Evolutionary conservation across 2,329 filamentous ascomycete species (phyloP), one percentile per base, ranked within the genome.

Genomic region (Neofusicoccum sp.): DNA sequence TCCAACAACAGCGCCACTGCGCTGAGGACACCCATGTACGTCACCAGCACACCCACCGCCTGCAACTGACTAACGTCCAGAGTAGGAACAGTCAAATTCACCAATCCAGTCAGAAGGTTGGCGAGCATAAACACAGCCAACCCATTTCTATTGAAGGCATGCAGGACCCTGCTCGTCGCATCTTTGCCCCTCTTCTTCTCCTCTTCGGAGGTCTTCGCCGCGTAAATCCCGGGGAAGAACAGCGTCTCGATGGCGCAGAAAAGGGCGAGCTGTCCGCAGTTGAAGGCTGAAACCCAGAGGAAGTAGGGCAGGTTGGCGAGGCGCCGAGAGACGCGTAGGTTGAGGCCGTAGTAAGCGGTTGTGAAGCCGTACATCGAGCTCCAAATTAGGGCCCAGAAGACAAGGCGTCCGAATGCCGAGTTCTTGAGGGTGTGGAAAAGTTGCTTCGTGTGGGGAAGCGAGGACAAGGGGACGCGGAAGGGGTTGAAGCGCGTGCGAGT

Each of bases 281-380:
- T 99, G 81, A 95, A 97, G 2, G 92, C 89, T n/a, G 88, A 85
- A 6, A 96, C 89, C 93, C 94, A 98, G 48, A 97, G 81, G 47
- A 98, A 85, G 74, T 99, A 99, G 0, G 95, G 93, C 66, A 97
- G 83, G 71, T 99, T 99, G 7, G 94, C 95, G 63, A 98, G 81
- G 0, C 95, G 89, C 22, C 95, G 89, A 5, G 95, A 98, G 6
- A 97, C 92, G 12, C 83, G 83, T 33, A 96, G 81, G 6, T 87
- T 87, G 37, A 92, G 70, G 5, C 92, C 93, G 67, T 89, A 89
- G 71, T 89, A 89, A 69, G 84, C 85, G 1, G 90, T 92, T 37
- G 86, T 84, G 31, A 92, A 69, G 56, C 85, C 80, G 77, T 93
- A 97, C 11, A 96, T 80, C 0, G 79, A 77, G 2, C 81, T 83